Evolutionary conservation across 2,329 filamentous ascomycete species (phyloP), one percentile per base, ranked within the genome.

Genomic region (Rutstroemia sp.): DNA sequence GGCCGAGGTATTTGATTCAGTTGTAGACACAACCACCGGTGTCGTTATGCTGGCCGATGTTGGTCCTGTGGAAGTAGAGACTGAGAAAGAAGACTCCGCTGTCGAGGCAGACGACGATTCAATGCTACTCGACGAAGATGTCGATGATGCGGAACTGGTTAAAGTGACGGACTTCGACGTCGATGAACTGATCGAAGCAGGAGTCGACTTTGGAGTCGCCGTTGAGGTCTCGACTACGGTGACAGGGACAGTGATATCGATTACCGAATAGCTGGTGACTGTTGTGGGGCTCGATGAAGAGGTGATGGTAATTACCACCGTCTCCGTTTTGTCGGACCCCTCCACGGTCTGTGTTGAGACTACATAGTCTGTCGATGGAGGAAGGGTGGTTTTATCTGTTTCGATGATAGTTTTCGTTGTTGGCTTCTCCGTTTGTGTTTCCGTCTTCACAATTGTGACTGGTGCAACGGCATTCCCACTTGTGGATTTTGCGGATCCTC

Each of bases 211-310:
- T 18, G 56, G 53, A 45, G 57, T 38, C 41, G 49, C 34, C 21
- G 60, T 34, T 19, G 42, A 46, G 30, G 58, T 38, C 25, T 51
- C 58, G 37, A 61, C 47, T 7, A 62, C 48, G 16, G 62, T 51
- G 21, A 65, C 45, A 48, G 66, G 61, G 14, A 62, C 27, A 54
- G 54, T 65, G 37, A 68, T 59, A 63, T 69, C 60, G 46, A 68
- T 60, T 10, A 69, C 58, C n/a, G 66, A 67, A 52, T 66, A 67
- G 56, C 62, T 58, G 12, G 62, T 61, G 41, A 64, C 54, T 4
- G 59, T 67, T 3, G 59, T 53, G 19, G 60, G 59, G n/a, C 54
- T 56, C 23, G 62, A 49, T 45, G 59, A 34, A 5, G 65, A 58
- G 19, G 65, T 66, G 39, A 67, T 44, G 4, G 66, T 67, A 7